Conservation (phyloP, 805 yeast genomes). For the Metschnikowia rubicola region DNA sequence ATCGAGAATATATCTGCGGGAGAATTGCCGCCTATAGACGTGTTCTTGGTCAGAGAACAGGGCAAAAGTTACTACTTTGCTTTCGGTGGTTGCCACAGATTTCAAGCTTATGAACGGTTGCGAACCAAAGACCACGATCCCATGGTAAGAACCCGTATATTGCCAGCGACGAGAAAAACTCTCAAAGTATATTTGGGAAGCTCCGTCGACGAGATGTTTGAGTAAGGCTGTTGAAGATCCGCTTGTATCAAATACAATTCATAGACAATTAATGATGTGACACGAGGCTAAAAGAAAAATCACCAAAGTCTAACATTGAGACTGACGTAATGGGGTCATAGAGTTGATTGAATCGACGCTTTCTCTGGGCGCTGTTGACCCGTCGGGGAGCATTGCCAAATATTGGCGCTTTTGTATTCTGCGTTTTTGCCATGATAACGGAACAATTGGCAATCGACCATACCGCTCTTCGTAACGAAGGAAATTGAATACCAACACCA, state of each 20-base stretch:
- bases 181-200: slow-evolving; percentile 68
- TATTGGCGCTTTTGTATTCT: slow-evolving; percentile 13
- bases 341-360: slow-evolving; percentile 30
- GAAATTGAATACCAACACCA: slow-evolving; percentile 43
- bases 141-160: slow-evolving; percentile 63
- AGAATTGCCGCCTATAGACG: slow-evolving; percentile 80
- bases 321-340: slow-evolving; percentile 19
- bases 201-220: slow-evolving; percentile 53
- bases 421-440: slow-evolving; percentile 15
- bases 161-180: slow-evolving; percentile 74
- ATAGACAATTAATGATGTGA: no score
- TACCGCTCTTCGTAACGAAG: slow-evolving; percentile 48
- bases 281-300: no score
- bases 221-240: background rate
- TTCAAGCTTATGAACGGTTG: slow-evolving; percentile 73
- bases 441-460: slow-evolving; percentile 51
- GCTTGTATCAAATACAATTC: no score
- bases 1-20: slow-evolving; percentile 51
- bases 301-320: no score
- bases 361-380: slow-evolving; percentile 9
- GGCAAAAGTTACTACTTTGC: slow-evolving; percentile 70
- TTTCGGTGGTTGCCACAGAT: slow-evolving; percentile 88
- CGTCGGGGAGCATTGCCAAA: background rate
- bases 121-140: slow-evolving; percentile 30
- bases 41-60: slow-evolving; percentile 59